Evolutionary conservation across 1,284 basidiomycete species (phyloP).

Genomic region (Leccinum subspadiceum): DNA sequence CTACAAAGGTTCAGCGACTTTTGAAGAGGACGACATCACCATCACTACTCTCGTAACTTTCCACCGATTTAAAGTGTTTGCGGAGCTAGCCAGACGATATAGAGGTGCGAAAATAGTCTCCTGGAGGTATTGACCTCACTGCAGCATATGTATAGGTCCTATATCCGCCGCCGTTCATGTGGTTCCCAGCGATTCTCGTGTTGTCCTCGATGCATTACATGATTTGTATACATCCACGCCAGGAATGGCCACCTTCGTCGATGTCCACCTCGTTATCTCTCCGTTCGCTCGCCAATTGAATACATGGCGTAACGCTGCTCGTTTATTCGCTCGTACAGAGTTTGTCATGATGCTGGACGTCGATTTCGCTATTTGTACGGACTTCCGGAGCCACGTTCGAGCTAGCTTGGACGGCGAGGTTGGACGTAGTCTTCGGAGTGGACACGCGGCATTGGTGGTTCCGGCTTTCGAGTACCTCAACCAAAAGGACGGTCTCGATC

Average conservation of each 20-base stretch:
- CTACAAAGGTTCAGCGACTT: conserved; percentile 55
- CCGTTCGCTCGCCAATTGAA: conserved; percentile 81
- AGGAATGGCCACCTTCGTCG: conserved; percentile 67
- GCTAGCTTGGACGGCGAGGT: conserved; percentile 27
- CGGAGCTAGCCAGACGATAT: conserved; percentile 67
- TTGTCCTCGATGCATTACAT: conserved; percentile 55
- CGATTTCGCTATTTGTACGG: conserved; percentile 80
- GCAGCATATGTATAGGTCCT: conserved; percentile 51
- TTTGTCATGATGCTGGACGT: conserved; percentile 88
- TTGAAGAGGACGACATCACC: conserved; percentile 68
- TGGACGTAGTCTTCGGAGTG: conserved; percentile 43
- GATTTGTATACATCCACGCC: conserved; percentile 62
- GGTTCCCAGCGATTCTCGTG: conserved; percentile 33
- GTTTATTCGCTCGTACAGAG: conserved; percentile 76
- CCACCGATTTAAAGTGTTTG: conserved; percentile 73
- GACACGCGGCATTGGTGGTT: conserved; percentile 67
- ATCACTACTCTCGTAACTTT: conserved; percentile 82
- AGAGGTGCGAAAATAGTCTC: conserved; percentile 46
- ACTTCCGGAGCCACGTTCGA: conserved; percentile 60
- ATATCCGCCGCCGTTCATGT: conserved; percentile 82
- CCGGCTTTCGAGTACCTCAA: conserved; percentile 77
- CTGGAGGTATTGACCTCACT: neutral
- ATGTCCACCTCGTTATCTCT: conserved; percentile 85
- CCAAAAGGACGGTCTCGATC: conserved; percentile 59
- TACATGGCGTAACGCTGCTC: conserved; percentile 81